phyloP scores from a whole-genome alignment of 2,329 filamentous ascomycete genomes.

The Exophiala bonariae region DNA sequence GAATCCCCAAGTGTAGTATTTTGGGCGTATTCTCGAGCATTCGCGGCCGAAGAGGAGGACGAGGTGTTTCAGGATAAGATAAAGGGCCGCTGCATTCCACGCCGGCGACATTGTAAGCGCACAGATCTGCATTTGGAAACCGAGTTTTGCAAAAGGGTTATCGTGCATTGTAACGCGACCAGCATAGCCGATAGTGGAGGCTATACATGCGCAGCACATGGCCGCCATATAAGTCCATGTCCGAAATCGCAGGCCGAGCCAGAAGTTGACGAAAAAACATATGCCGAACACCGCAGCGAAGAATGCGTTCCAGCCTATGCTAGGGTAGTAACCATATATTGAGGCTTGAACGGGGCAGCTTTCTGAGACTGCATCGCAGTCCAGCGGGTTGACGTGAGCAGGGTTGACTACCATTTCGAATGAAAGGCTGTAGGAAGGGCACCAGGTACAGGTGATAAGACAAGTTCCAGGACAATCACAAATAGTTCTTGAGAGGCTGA shows the following conservation, averaged over 20 bases:
- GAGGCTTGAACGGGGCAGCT: constrained; percentile 47
- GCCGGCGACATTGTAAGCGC: constrained; percentile 57
- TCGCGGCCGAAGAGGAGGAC: constrained; percentile 54
- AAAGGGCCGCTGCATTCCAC: constrained; percentile 56
- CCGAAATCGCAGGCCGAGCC: constrained; percentile 49
- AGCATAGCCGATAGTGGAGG: constrained; percentile 57
- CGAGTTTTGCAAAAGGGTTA: constrained; percentile 50
- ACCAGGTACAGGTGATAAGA: too few relatives aligned
- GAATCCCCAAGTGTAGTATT: constrained; percentile 59
- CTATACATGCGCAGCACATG: constrained; percentile 35
- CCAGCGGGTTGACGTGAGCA: constrained; percentile 16
- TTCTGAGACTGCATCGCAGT: constrained; percentile 30
- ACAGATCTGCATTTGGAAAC: constrained; percentile 54
- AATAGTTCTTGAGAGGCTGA: too few relatives aligned
- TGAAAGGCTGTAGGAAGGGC: not conserved
- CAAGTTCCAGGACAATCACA: too few relatives aligned
- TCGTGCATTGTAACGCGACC: constrained; percentile 55
- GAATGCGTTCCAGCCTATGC: constrained; percentile 51
- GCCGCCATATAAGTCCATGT: constrained; percentile 57
- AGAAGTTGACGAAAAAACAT: constrained; percentile 48
- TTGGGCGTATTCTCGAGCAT: constrained; percentile 47
- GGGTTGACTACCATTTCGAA: constrained; percentile 12
- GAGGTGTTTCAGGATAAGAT: constrained; percentile 57
- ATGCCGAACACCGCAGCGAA: constrained; percentile 53
- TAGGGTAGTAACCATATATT: constrained; percentile 56